A percentile compares a stretch with the other conserved stretches of the same genome.
These are phyloP conservation scores for Mortierella alpina DNA, from an alignment of 192 early-diverging fungal genomes.

Conservation along the genomic window DNA sequence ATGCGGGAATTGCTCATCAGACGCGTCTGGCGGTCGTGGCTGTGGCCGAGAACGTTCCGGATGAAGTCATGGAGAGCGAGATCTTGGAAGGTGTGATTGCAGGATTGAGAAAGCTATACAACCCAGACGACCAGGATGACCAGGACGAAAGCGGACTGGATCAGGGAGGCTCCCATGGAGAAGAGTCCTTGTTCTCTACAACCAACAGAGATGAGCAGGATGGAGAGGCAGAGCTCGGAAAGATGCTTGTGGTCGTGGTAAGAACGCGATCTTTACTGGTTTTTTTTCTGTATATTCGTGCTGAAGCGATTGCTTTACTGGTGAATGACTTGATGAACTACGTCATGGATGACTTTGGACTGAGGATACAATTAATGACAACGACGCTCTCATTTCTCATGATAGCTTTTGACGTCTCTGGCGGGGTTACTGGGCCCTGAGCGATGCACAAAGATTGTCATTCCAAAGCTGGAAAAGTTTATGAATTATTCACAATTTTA, in stretches of 20 bases:
- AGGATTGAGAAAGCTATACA: constrained; percentile 55
- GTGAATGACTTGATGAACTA: not conserved
- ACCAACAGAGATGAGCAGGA: constrained; percentile 36
- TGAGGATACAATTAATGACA: too few relatives aligned
- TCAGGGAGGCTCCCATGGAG: constrained; percentile 14
- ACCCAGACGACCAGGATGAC: constrained; percentile 8
- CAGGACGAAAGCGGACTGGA: constrained; percentile 15
- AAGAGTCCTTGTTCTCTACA: not conserved
- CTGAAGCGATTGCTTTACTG: not conserved
- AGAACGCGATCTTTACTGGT: not conserved
- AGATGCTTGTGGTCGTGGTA: constrained; percentile 58
- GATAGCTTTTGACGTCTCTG: constrained; percentile 63
- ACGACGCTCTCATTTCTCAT: not conserved
- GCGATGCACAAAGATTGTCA: constrained; percentile 52
- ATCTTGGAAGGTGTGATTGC: constrained; percentile 63
- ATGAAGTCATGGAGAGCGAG: constrained; percentile 59
- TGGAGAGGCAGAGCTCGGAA: constrained; percentile 53
- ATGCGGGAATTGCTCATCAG: constrained; percentile 60
- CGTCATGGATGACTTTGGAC: not conserved
- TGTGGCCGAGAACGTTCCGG: constrained; percentile 55
- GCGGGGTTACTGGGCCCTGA: constrained; percentile 61
- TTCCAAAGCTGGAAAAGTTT: constrained; percentile 64
- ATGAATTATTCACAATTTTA: constrained; percentile 62
- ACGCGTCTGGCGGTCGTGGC: constrained; percentile 58
- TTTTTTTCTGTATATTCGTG: not conserved